These are phyloP conservation scores for Debaryomyces psychrophilus DNA, from an alignment of 1,139 yeast genomes.

Conservation along the genomic window DNA sequence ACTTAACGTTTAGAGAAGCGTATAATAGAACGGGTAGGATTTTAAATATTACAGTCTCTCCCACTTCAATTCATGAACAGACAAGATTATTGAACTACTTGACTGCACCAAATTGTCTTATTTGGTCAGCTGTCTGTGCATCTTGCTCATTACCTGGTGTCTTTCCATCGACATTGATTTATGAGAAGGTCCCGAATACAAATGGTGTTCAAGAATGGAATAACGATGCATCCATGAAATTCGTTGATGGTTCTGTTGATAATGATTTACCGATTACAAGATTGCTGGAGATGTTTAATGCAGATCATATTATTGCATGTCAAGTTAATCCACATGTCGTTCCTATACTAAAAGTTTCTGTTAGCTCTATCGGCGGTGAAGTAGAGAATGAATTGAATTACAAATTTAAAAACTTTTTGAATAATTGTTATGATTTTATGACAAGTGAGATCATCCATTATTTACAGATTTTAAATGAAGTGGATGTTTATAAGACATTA, in stretches of 20 bases:
- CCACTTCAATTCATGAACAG: conserved; percentile 66
- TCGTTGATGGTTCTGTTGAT: conserved; percentile 95
- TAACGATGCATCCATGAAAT: conserved; percentile 72
- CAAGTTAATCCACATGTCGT: conserved; percentile 97
- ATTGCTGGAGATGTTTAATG: conserved; percentile 93
- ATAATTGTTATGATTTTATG: conserved; percentile 60
- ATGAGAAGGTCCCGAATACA: conserved; percentile 78
- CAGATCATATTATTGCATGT: conserved; percentile 94
- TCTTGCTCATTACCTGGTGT: conserved; percentile 93
- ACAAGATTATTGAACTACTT: conserved; percentile 48
- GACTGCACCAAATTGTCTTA: conserved; percentile 53
- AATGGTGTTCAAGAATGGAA: conserved; percentile 79
- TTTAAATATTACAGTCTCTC: conserved; percentile 57
- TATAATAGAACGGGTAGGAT: conserved; percentile 62
- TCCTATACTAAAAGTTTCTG: conserved; percentile 73
- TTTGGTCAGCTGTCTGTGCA: conserved; percentile 93
- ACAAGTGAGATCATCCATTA: conserved; percentile 78
- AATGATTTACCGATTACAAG: conserved; percentile 90
- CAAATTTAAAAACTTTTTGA: conserved; percentile 55
- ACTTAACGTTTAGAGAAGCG: conserved; percentile 71
- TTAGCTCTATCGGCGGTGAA: conserved; percentile 71
- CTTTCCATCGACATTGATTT: conserved; percentile 82
- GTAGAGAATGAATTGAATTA: conserved; percentile 62
- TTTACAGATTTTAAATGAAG: conserved; percentile 68
- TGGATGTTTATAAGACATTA: conserved; percentile 74